These are phyloP conservation scores for Trypanosoma boissoni DNA, from an alignment of 208 protist genomes.

Conservation along the genomic window DNA sequence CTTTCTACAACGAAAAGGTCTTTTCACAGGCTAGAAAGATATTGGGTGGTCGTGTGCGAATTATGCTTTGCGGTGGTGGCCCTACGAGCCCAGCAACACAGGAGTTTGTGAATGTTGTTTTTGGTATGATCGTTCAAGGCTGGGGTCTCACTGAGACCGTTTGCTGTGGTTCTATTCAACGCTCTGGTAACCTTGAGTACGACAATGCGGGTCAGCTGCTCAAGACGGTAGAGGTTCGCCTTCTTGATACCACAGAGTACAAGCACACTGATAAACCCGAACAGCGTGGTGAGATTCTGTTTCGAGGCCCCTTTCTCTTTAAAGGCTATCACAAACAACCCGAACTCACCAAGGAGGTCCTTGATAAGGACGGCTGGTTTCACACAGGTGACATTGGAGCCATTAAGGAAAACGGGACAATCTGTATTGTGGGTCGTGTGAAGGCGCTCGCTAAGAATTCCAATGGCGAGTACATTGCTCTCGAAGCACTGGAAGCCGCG, in stretches of 20 bases:
- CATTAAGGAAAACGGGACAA: conserved; percentile 44
- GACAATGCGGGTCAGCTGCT: conserved; percentile 70
- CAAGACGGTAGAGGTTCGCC: conserved; percentile 80
- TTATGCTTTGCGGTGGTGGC: conserved; percentile 80
- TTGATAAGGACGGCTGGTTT: conserved; percentile 83
- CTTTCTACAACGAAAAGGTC: conserved; percentile 78
- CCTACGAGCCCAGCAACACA: conserved; percentile 67
- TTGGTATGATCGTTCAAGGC: conserved; percentile 79
- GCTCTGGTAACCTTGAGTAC: conserved; percentile 57
- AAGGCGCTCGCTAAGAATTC: conserved; percentile 92
- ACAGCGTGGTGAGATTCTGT: conserved; percentile 70
- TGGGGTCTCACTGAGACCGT: conserved; percentile 89
- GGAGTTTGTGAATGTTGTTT: conserved; percentile 83
- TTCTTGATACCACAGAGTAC: conserved; percentile 85
- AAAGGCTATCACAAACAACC: conserved; percentile 90
- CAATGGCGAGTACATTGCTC: conserved; percentile 89
- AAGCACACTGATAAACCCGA: conserved; percentile 73
- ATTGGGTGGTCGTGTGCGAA: conserved; percentile 68
- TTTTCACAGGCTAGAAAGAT: conserved; percentile 49
- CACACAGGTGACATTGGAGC: conserved; percentile 86
- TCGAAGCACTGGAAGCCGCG: conserved; percentile 78
- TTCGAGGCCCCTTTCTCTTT: conserved; percentile 75
- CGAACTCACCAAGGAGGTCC: conserved; percentile 70
- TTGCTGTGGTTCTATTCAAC: conserved; percentile 56
- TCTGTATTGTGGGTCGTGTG: conserved; percentile 82